These are phyloP conservation scores for Ogataea philodendri DNA, from an alignment of 805 yeast genomes.

Conservation along the genomic window DNA sequence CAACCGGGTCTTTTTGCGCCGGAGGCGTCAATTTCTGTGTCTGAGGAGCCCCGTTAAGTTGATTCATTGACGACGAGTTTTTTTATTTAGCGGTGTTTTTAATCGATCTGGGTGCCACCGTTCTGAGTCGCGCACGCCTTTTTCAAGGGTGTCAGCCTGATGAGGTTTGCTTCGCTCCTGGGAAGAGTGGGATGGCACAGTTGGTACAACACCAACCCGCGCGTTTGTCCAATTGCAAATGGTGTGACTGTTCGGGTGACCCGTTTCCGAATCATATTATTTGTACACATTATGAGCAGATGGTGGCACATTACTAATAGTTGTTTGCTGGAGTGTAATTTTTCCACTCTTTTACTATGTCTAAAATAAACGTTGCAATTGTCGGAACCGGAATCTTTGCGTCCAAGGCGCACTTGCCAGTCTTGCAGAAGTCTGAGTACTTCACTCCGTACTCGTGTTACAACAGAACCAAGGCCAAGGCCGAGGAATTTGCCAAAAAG, in stretches of 20 bases:
- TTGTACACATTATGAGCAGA: too few species aligned
- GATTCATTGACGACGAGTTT: conserved; percentile 14
- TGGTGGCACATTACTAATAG: too few species aligned
- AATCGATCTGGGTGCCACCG: too few species aligned
- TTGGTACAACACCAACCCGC: too few species aligned
- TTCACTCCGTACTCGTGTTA: conserved; percentile 67
- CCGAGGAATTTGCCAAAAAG: conserved; percentile 67
- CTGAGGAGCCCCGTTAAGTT: conserved; percentile 6
- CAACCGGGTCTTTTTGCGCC: conserved; percentile 46
- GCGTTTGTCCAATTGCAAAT: too few species aligned
- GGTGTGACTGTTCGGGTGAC: too few species aligned
- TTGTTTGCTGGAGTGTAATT: too few species aligned
- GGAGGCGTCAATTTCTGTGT: conserved; percentile 25
- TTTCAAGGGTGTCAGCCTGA: too few species aligned
- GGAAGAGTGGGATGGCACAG: too few species aligned
- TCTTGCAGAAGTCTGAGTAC: conserved; percentile 49
- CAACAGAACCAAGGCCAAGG: conserved; percentile 84
- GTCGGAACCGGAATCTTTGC: conserved; percentile 91
- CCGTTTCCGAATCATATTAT: too few species aligned
- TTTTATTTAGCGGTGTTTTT: conserved; percentile 12
- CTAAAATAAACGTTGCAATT: conserved; percentile 53
- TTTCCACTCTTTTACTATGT: conserved; percentile 6
- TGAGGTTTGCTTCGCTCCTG: too few species aligned
- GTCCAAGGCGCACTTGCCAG: conserved; percentile 76
- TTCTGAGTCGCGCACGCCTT: too few species aligned